Percentiles rank a stretch among this genome's conserved stretches.
phyloP scores from a whole-genome alignment of 129 eudicot species.

The Daucus carota region DNA sequence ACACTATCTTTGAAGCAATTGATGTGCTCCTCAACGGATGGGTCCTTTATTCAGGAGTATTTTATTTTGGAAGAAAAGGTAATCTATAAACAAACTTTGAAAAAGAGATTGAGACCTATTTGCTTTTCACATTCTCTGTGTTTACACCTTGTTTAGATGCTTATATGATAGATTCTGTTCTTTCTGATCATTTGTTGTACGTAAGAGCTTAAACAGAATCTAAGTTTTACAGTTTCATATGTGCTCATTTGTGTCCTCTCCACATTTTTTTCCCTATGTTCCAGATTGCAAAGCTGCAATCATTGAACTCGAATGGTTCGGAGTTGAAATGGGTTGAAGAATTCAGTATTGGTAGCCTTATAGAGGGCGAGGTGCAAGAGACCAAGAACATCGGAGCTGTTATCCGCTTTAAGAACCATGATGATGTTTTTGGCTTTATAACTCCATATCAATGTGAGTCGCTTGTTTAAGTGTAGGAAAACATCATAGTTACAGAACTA shows the following conservation, averaged over 20 bases:
- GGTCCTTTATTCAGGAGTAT: slow-evolving; percentile 77
- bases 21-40: slow-evolving; percentile 67
- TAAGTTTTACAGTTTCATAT: not conserved
- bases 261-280: not conserved
- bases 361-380: slow-evolving; percentile 68
- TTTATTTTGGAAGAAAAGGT: slow-evolving; percentile 82
- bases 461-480: not conserved
- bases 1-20: slow-evolving; percentile 89
- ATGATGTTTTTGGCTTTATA: slow-evolving; percentile 68
- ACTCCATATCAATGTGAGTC: slow-evolving; percentile 72
- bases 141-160: not conserved
- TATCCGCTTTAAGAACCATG: slow-evolving; percentile 54
- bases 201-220: not conserved
- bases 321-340: slow-evolving; percentile 53
- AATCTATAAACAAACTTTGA: slow-evolving; percentile 1
- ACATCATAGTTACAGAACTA: not conserved
- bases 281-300: slow-evolving; percentile 74
- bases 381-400: slow-evolving; percentile 69
- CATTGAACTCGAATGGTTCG: slow-evolving; percentile 27
- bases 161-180: not conserved
- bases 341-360: slow-evolving; percentile 45
- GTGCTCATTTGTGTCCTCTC: no score
- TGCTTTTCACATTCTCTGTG: not conserved
- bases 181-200: not conserved
- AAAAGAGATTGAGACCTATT: not conserved